Conservation (phyloP, 352 stramenopile genomes). For the Pythium oligandrum region DNA sequence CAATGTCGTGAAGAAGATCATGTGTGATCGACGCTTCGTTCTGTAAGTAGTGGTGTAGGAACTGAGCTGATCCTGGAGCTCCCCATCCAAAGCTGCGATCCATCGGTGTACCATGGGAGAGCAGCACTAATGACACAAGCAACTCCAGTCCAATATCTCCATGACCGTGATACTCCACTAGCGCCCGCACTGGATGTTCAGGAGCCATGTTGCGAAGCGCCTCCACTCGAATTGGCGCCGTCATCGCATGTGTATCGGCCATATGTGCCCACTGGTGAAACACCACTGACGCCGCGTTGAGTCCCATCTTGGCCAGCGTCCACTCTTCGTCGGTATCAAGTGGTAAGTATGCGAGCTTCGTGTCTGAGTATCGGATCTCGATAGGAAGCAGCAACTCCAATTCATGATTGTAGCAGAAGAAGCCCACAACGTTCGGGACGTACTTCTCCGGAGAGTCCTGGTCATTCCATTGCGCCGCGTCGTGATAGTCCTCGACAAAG, state of each 20-base stretch:
- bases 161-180: conserved; percentile 34
- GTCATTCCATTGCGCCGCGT: conserved; percentile 3
- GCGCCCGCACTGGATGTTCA: conserved; percentile 26
- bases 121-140: conserved; percentile 18
- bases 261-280: conserved; percentile 7
- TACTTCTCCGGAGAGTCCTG: conserved; percentile 1
- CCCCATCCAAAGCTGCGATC: conserved; percentile 34
- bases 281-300: conserved; percentile 3
- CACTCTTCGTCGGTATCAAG: conserved; percentile 4
- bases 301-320: conserved; percentile 10
- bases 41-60: conserved; percentile 16
- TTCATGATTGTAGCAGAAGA: conserved; percentile 7
- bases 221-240: conserved; percentile 33
- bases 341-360: conserved; percentile 2
- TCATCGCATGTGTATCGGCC: conserved; percentile 9
- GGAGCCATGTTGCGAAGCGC: conserved; percentile 25
- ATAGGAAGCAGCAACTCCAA: conserved; percentile 4
- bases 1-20: background rate
- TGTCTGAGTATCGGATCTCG: conserved; percentile 4
- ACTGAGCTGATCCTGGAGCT: conserved; percentile 18
- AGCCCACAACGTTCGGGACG: background rate
- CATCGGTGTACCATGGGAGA: conserved; percentile 28
- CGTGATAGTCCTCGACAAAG: conserved; percentile 5
- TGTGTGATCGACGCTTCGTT: conserved; percentile 15
- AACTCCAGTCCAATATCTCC: conserved; percentile 31